These are phyloP conservation scores for Aphanomyces invadans DNA, from an alignment of 352 stramenopile genomes.

Conservation along the genomic window DNA sequence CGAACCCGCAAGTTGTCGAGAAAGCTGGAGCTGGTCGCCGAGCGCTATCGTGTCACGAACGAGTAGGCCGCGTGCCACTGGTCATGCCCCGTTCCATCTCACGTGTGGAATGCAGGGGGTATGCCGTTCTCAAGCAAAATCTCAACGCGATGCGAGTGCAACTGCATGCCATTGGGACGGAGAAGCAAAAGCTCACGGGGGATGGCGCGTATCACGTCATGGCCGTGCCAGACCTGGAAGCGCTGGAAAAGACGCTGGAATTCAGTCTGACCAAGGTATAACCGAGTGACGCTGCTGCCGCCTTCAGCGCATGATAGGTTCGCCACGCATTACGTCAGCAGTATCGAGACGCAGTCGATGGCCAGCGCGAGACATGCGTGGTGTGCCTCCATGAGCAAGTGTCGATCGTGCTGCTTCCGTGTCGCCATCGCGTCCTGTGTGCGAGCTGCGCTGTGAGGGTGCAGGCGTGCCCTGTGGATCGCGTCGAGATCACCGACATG, in stretches of 20 bases:
- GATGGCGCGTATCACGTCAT: constrained; percentile 27
- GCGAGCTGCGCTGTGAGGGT: constrained; percentile 43
- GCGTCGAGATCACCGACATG: constrained; percentile 48
- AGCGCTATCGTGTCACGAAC: constrained; percentile 27
- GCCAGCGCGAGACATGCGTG: constrained; percentile 34
- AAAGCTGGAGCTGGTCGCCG: constrained; percentile 33
- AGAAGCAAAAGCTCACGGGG: constrained; percentile 24
- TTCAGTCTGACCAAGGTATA: constrained; percentile 29
- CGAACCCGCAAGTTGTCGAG: constrained; percentile 25
- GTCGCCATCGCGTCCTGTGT: constrained; percentile 56
- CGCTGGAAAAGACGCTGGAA: constrained; percentile 32
- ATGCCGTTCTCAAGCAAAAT: constrained; percentile 26
- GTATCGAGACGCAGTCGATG: constrained; percentile 12
- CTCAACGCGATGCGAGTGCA: constrained; percentile 29
- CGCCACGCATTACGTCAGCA: constrained; percentile 16
- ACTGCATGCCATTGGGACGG: constrained; percentile 29
- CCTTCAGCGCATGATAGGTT: constrained; percentile 23
- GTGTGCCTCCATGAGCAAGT: constrained; percentile 44
- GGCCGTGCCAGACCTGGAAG: constrained; percentile 38
- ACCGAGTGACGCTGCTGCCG: constrained; percentile 31
- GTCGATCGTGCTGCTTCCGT: constrained; percentile 48
- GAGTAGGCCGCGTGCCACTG: constrained; percentile 30
- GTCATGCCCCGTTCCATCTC: too few relatives aligned
- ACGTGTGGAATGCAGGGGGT: constrained; percentile 17
- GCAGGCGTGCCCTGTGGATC: constrained; percentile 49